Conservation (phyloP, 2,329 filamentous ascomycete genomes). For the Talaromyces sp. region DNA sequence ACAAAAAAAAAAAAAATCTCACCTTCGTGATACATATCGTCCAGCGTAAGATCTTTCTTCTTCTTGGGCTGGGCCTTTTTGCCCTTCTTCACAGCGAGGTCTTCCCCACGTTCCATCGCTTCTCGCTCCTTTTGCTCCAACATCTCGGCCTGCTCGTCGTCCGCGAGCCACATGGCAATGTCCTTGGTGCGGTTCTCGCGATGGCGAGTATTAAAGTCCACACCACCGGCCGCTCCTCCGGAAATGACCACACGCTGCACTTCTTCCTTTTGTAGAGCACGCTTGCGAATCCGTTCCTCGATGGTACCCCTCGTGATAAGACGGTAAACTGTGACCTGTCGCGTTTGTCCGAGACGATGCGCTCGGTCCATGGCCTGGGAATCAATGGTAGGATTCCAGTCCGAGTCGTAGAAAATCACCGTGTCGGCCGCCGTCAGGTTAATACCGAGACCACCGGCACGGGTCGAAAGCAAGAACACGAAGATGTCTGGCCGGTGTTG, state of each 20-base stretch:
- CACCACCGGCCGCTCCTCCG: conserved; percentile 72
- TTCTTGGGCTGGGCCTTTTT: conserved; percentile 57
- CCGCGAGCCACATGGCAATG: conserved; percentile 97
- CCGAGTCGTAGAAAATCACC: conserved; percentile 98
- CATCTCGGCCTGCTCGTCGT: conserved; percentile 91
- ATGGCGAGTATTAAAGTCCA: conserved; percentile 92
- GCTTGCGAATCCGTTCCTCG: conserved; percentile 95
- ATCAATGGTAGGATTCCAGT: conserved; percentile 99
- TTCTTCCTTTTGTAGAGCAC: conserved; percentile 95
- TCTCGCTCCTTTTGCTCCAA: conserved; percentile 92
- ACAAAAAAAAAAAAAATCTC: conserved; percentile 38
- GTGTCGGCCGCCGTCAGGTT: conserved; percentile 95
- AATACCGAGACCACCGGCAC: conserved; percentile 95
- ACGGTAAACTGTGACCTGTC: conserved; percentile 93
- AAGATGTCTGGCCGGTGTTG: conserved; percentile 93
- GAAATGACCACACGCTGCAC: conserved; percentile 96
- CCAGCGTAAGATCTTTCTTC: conserved; percentile 61
- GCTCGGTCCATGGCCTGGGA: conserved; percentile 98
- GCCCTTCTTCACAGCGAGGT: conserved; percentile 54
- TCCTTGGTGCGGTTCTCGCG: conserved; percentile 94
- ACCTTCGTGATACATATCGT: conserved; percentile 99
- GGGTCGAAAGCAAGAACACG: conserved; percentile 91
- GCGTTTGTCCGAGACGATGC: conserved; percentile 92
- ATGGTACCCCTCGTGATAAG: conserved; percentile 96
- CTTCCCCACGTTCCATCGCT: conserved; percentile 64